These are phyloP conservation scores for Xylariaceae sp. DNA, from an alignment of 2,329 filamentous ascomycete genomes.

Conservation along the genomic window DNA sequence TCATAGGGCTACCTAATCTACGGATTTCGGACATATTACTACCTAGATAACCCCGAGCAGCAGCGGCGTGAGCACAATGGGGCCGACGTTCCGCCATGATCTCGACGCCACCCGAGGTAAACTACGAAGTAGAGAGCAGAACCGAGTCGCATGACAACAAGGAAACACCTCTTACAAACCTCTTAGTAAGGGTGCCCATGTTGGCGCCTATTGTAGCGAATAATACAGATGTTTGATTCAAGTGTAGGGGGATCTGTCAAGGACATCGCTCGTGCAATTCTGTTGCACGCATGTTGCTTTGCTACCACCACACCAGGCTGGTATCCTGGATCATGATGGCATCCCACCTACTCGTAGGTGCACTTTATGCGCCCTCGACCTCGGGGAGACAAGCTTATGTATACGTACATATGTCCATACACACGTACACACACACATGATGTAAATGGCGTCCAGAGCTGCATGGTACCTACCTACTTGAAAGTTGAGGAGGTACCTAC, in stretches of 20 bases:
- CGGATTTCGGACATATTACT: neutral
- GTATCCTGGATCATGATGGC: no score
- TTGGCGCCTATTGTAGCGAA: no score
- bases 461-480: neutral
- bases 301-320: no score
- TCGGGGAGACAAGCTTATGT: neutral
- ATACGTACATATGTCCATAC: no score
- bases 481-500: neutral
- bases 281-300: no score
- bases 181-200: no score
- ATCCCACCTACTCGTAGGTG: neutral
- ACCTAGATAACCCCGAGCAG: neutral
- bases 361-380: neutral
- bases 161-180: no score
- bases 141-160: no score
- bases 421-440: no score
- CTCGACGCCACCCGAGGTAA: neutral
- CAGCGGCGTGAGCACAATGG: neutral
- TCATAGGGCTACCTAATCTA: neutral
- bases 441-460: neutral
- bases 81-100: neutral
- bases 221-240: no score
- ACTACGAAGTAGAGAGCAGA: neutral
- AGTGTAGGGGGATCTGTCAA: no score
- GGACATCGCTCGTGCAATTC: no score